Percentiles rank a stretch among this genome's conserved stretches.
phyloP scores from a whole-genome alignment of 768 basidiomycete genomes.

The Xerocomellus amylosporus region DNA sequence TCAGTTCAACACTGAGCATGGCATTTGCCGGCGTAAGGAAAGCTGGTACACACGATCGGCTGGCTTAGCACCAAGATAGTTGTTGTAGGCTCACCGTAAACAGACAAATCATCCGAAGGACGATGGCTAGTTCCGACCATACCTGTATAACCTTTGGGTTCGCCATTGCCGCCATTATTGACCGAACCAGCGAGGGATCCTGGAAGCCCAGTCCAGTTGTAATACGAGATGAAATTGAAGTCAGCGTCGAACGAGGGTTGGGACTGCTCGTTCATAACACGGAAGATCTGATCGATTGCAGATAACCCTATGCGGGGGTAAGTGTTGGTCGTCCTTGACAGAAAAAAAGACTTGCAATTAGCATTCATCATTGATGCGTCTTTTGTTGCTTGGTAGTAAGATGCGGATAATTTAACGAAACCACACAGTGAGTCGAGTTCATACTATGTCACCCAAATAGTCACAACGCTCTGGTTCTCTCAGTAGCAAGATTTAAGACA shows the following conservation, averaged over 20 bases:
- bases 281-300: constrained; percentile 70
- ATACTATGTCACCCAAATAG: constrained; percentile 42
- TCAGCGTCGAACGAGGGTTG: constrained; percentile 64
- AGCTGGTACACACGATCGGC: constrained; percentile 39
- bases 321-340: background rate
- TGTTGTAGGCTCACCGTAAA: constrained; percentile 48
- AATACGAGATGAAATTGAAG: constrained; percentile 74
- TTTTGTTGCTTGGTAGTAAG: constrained; percentile 68
- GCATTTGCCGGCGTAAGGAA: constrained; percentile 80
- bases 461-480: background rate
- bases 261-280: constrained; percentile 74
- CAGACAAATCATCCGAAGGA: constrained; percentile 71
- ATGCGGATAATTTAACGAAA: constrained; percentile 73
- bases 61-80: background rate
- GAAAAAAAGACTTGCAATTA: constrained; percentile 47
- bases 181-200: constrained; percentile 61
- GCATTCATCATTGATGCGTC: constrained; percentile 70
- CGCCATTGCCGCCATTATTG: constrained; percentile 66
- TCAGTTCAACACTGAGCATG: constrained; percentile 75
- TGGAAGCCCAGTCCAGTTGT: constrained; percentile 76
- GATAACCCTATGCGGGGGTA: constrained; percentile 47
- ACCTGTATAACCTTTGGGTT: constrained; percentile 73
- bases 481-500: background rate
- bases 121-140: constrained; percentile 73
- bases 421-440: constrained; percentile 78